Evolutionary conservation across 2,329 filamentous ascomycete species (phyloP).

Genomic region (Pyrenophora graminea): DNA sequence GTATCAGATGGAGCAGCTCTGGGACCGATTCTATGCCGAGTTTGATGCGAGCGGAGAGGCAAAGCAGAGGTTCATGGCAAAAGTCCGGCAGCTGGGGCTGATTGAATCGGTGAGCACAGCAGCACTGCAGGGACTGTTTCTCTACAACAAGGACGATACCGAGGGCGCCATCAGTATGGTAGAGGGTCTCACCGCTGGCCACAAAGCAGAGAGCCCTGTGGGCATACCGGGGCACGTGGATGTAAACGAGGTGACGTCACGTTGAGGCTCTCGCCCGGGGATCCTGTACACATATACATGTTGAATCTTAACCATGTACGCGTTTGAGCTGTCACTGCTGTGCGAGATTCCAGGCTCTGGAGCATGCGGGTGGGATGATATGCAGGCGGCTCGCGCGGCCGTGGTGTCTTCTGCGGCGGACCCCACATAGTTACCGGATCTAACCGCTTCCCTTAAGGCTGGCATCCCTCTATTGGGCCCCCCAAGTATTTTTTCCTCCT

Average conservation of each 20-base stretch:
- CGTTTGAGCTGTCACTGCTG: neutral
- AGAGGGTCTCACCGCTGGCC: slow-evolving; percentile 58
- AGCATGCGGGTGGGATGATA: slow-evolving; percentile 11
- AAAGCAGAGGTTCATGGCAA: slow-evolving; percentile 70
- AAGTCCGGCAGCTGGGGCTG: slow-evolving; percentile 71
- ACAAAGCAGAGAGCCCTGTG: slow-evolving; percentile 33
- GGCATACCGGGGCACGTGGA: slow-evolving; percentile 40
- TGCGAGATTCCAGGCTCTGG: neutral
- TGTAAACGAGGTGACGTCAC: slow-evolving; percentile 21
- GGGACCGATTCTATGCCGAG: slow-evolving; percentile 93
- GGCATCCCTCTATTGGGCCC: slow-evolving; percentile 2
- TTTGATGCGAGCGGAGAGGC: slow-evolving; percentile 67
- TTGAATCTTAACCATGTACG: slow-evolving; percentile 2
- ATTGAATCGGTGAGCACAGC: slow-evolving; percentile 80
- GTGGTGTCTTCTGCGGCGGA: slow-evolving; percentile 4
- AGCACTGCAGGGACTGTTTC: slow-evolving; percentile 88
- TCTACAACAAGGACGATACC: slow-evolving; percentile 93
- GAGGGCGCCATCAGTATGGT: slow-evolving; percentile 83
- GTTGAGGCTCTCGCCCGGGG: neutral
- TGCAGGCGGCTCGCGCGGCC: slow-evolving; percentile 17
- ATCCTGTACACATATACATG: neutral
- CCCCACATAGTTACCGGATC: slow-evolving; percentile 14
- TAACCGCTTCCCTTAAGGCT: slow-evolving; percentile 12
- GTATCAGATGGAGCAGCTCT: slow-evolving; percentile 84
- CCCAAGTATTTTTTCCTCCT: neutral